These are phyloP conservation scores for Calonectria hawksworthii DNA, from an alignment of 2,329 filamentous ascomycete species.

Conservation along the genomic window DNA sequence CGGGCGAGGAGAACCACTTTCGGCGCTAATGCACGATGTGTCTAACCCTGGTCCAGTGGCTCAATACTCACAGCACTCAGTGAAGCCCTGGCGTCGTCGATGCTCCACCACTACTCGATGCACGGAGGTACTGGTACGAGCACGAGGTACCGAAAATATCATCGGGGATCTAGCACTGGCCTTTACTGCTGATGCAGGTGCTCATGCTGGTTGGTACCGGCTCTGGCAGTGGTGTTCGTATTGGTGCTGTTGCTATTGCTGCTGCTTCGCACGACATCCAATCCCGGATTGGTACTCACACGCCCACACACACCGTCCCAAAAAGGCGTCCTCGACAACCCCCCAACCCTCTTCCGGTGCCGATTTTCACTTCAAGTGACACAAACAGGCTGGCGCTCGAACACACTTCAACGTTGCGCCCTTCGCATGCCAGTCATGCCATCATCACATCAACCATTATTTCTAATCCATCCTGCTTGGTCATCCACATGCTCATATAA, in stretches of 20 bases:
- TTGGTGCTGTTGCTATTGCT: slow-evolving; percentile 2
- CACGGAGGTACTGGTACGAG: slow-evolving; percentile 16
- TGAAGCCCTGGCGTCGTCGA: slow-evolving; percentile 17
- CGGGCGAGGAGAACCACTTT: slow-evolving; percentile 37
- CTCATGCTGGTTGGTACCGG: neutral
- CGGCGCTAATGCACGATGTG: slow-evolving; percentile 48
- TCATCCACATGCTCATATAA: neutral
- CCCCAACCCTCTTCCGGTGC: neutral
- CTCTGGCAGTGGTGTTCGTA: neutral
- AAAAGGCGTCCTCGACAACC: slow-evolving; percentile 11
- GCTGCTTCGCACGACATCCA: slow-evolving; percentile 13
- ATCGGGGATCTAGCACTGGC: slow-evolving; percentile 17
- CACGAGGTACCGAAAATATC: slow-evolving; percentile 30
- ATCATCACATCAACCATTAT: neutral
- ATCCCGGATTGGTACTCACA: neutral
- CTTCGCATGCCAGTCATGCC: neutral
- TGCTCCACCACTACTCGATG: slow-evolving; percentile 3
- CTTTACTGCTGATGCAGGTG: slow-evolving; percentile 10
- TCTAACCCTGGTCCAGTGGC: slow-evolving; percentile 43
- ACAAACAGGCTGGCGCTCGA: neutral
- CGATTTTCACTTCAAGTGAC: slow-evolving; percentile 1
- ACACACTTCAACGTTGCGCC: slow-evolving; percentile 12
- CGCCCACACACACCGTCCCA: neutral
- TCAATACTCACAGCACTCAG: slow-evolving; percentile 21
- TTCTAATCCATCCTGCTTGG: neutral